Evolutionary conservation across 352 stramenopile species (phyloP), one percentile per base, ranked within the genome.

Genomic region (Phytophthora crassamura): DNA sequence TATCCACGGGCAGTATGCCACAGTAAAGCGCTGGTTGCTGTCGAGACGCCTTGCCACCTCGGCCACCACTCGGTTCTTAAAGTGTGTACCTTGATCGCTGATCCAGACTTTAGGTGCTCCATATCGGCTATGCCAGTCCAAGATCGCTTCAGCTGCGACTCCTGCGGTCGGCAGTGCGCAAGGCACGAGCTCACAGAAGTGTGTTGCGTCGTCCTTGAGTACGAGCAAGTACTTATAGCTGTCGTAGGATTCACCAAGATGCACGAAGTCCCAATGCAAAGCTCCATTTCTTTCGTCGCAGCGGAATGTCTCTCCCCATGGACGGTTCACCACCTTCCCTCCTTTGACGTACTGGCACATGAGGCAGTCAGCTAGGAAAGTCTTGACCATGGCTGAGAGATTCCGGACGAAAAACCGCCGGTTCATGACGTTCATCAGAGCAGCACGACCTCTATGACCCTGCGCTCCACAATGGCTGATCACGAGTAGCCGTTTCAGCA

Each of bases 251-350:
- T 73, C 40, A 34, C 72, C 64, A 16, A 78, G 32, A n/a, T 58
- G 47, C 1, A 77, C 7, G n/a, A 49, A 84, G 25, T 78, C 75
- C 40, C 65, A 78, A 9, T 80, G 71, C 2, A 80, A 30, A 16
- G 45, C 59, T 43, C 63, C 56, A 41, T 84, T 84, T 10, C 55
- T 22, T 12, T 62, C 54, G 7, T 34, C 11, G 39, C 14, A 18
- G 67, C 35, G 15, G 69, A 75, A 32, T n/a, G 22, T 28, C 22
- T 28, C 22, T 28, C 22, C 22, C 22, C 22, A 28, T 4, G 22
- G 22, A 4, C 22, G 22, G 4, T 28, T 28, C n/a, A 28, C 22
- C 22, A 28, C 4, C 22, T 28, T 28, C 22, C 22, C 22, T 4
- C 22, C 22, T 28, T 28, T 28, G 2, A 28, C 22, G 4, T 28